These are phyloP conservation scores for Perkinsus marinus DNA, from an alignment of 169 alveolate species.

Conservation along the genomic window DNA sequence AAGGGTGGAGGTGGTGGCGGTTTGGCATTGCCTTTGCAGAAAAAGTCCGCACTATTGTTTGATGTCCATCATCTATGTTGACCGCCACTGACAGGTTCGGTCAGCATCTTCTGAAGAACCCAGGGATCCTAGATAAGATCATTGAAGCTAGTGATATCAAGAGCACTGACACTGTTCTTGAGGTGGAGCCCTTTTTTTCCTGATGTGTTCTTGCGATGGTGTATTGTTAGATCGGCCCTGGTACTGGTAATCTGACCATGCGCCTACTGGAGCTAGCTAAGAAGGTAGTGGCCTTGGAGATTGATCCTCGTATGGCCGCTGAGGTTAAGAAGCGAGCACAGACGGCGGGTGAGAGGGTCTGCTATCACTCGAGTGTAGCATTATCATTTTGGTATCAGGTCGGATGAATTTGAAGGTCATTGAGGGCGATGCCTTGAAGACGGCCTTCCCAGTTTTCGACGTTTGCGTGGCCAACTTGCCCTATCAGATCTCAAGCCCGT, in stretches of 20 bases:
- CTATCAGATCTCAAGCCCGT: constrained; percentile 96
- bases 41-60: background rate
- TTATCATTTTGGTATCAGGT: constrained; percentile 32
- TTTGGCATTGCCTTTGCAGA: background rate
- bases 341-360: background rate
- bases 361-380: background rate
- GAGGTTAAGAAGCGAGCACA: constrained; percentile 89
- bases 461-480: constrained; percentile 97
- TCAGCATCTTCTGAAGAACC: constrained; percentile 93
- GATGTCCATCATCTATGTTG: too few species aligned
- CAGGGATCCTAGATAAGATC: constrained; percentile 87
- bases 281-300: constrained; percentile 92
- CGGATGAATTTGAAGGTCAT: constrained; percentile 61
- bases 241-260: constrained; percentile 92
- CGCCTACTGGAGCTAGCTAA: constrained; percentile 84
- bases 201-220: background rate
- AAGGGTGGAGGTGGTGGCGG: background rate
- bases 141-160: constrained; percentile 87
- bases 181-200: constrained; percentile 89
- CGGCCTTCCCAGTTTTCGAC: constrained; percentile 86
- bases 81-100: constrained; percentile 83
- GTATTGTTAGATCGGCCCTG: constrained; percentile 16
- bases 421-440: constrained; percentile 86
- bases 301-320: constrained; percentile 97
- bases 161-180: constrained; percentile 91